Base-by-base conservation (phyloP, 1,284 basidiomycete genomes). In the Violaceomyces palustris region DNA sequence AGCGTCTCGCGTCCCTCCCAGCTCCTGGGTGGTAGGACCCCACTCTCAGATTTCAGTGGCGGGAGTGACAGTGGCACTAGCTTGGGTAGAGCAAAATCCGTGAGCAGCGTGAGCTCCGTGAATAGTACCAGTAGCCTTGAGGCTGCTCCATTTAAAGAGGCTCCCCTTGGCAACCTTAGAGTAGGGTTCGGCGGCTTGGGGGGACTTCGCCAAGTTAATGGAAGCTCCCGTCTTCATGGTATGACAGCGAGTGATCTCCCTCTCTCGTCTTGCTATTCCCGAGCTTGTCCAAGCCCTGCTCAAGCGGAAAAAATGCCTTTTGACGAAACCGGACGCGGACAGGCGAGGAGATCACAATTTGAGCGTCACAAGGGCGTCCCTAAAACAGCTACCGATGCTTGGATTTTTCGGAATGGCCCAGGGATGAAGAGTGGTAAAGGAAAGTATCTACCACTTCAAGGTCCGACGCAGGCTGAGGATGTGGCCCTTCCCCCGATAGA, bases 121-220 rank as follows among this genome's bases (percentile, higher is more conserved):
- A 68, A 61, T 43, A 67, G 64, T 50, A 66, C 67, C 14, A 64
- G 58, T 41, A 71, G 68, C 44, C 58, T 72, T 22, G 69, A 72
- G 33, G 67, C 69, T 4, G 67, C 52, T 1, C 69, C 69, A 9
- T 72, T 72, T 30, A 62, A 69, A 9, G 57, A 64, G 22, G 68
- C 68, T 10, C 69, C 69, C 12, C 43, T 63, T 9, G 69, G 69
- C n/a, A 71, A 71, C 31, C 50, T 60, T 34, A 40, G 66, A 6
- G 41, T 50, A 3, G 54, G 61, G 26, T 66, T 61, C 14, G 60
- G 57, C 15, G 47, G 51, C 6, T 23, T 35, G 24, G 14, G 23
- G 31, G 19, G 23, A 15, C 18, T n/a, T 32, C 10, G 46, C 28
- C n/a, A 42, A 26, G 24, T 12, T 26, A 21, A 22, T 28, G 11